Base-by-base conservation (phyloP, 2,329 filamentous ascomycete genomes). In the Penicillium oxalicum region DNA sequence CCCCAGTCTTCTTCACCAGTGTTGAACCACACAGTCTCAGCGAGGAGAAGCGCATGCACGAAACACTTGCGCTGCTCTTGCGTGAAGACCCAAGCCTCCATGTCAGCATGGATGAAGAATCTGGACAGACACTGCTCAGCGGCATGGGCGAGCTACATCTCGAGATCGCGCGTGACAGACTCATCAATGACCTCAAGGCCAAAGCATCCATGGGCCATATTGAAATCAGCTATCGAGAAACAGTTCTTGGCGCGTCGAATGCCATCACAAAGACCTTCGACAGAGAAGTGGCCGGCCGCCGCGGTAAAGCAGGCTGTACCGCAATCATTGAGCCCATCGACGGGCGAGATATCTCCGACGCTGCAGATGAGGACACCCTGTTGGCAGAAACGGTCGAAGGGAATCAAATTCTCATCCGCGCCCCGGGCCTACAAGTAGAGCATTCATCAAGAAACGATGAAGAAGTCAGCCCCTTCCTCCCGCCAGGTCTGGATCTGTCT, bases 101-200 rank as follows among this genome's bases (percentile, higher is more conserved):
- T 48, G 87, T 95, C 64, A 87, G 79, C 33, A 77, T 88, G 28
- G 88, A 97, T 60, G 83, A 91, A 53, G 93, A 96, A 66, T 91
- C 88, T 1, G 93, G 93, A 2, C 90, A 95, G 62, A 96, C 93
- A 40, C 85, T 95, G 29, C 77, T 98, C 0, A 91, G 91, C 45
- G 93, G 93, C 4, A 97, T 98, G 93, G 93, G 93, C 6, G 89
- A 95, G 61, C 79, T 98, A 27, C 93, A 98, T 68, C 77, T 98
- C 0, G 93, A 98, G 61, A 93, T 98, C 42, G 91, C 91, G 0
- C 77, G 89, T 43, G 88, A 97, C 67, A 82, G 91, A 38, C 80
- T 98, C 8, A 83, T 93, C 56, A 87, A 88, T 45, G 89, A 95
- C 62, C 85, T 96, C 71, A 95, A 93, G 66, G 89, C 76, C 68